These are phyloP conservation scores for Ilyonectria destructans DNA, from an alignment of 2,329 filamentous ascomycete species.

Conservation along the genomic window DNA sequence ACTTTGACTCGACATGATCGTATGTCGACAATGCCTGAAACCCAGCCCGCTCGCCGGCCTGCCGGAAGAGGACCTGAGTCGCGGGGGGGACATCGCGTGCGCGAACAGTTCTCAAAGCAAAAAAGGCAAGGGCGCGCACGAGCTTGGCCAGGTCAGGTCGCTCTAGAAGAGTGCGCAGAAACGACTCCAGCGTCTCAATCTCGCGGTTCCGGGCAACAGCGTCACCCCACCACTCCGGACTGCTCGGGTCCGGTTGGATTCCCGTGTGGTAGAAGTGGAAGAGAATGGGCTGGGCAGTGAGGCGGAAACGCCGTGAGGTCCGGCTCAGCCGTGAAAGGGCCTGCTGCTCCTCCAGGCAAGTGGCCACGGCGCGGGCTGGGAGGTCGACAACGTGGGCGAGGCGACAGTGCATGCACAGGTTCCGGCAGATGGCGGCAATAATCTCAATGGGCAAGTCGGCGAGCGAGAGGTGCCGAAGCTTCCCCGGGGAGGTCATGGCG, in stretches of 20 bases:
- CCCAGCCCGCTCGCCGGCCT: constrained; percentile 46
- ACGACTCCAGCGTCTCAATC: constrained; percentile 41
- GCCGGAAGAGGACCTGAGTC: constrained; percentile 47
- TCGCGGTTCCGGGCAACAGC: constrained; percentile 33
- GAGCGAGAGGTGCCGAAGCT: constrained; percentile 38
- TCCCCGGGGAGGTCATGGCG: constrained; percentile 21
- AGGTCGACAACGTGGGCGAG: constrained; percentile 48
- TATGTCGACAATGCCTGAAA: constrained; percentile 46
- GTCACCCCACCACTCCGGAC: constrained; percentile 36
- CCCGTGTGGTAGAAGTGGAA: constrained; percentile 49
- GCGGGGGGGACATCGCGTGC: constrained; percentile 31
- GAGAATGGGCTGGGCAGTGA: constrained; percentile 44
- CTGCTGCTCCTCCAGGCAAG: constrained; percentile 44
- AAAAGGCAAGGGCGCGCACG: constrained; percentile 47
- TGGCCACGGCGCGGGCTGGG: constrained; percentile 42
- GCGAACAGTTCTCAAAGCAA: constrained; percentile 38
- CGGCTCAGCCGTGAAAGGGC: constrained; percentile 48
- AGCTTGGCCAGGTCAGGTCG: constrained; percentile 46
- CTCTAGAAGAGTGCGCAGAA: constrained; percentile 46
- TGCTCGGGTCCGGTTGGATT: constrained; percentile 35
- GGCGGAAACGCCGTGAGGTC: constrained; percentile 45
- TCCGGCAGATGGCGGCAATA: constrained; percentile 46
- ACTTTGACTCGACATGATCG: constrained; percentile 47
- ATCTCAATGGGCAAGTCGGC: constrained; percentile 47
- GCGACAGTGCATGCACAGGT: constrained; percentile 48